Evolutionary conservation across 768 basidiomycete genomes (phyloP), one percentile per base, ranked within the genome.

Genomic region (Boletus rufocinnamomeus): DNA sequence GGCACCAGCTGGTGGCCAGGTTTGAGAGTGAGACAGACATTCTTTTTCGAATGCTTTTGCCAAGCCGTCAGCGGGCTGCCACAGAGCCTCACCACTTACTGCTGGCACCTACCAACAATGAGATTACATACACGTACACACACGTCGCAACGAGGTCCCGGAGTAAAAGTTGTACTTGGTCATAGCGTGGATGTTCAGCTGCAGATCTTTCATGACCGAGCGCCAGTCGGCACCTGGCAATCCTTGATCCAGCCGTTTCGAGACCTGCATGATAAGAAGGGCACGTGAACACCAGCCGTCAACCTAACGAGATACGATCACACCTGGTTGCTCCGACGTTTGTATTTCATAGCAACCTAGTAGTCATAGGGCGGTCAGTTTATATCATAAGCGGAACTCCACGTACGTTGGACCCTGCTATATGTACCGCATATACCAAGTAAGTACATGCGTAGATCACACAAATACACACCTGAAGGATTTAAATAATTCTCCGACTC

Each of bases 311-410:
- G 55, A 58, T 59, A 58, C 62, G 56, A 60, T 65, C 72, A 51
- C 56, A 72, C 72, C 69, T 70, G 60, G 69, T 61, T 71, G 61
- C 49, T 76, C 73, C 40, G 69, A 64, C 23, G 74, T 73, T 60
- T 75, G 72, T 52, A 77, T 71, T 66, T 79, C 76, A 68, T 73
- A 74, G 62, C 68, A 72, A 54, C 67, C 69, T 74, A 47, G 53
- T 53, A 49, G 57, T 60, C 66, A 71, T 69, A 59, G 30, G 44
- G 63, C 52, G 54, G 57, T 62, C 58, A 49, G 51, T 40, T 50
- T 52, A 51, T 50, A 54, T 47, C 59, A 52, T 57, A 52, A 57
- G 37, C 54, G 54, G 19, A 45, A 56, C 59, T 57, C 57, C 55
- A 63, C 58, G 45, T 66, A 71, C 69, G 63, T 66, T 68, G 66